phyloP scores from a whole-genome alignment of 768 basidiomycete genomes.

The Macrolepiota dolichaula region DNA sequence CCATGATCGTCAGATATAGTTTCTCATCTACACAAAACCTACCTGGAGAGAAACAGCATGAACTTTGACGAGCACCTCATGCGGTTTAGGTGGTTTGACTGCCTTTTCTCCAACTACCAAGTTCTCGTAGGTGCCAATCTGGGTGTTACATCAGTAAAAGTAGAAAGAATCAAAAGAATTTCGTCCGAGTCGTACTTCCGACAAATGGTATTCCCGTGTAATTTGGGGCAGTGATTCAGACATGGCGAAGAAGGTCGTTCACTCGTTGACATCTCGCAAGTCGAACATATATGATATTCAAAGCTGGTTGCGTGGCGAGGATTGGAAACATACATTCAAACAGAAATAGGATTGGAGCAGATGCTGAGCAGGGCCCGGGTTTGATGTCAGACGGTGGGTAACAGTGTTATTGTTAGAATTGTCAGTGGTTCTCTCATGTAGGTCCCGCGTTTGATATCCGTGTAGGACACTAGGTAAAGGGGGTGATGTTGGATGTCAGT shows the following conservation, averaged over 20 bases:
- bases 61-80: constrained; percentile 52
- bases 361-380: too few species aligned
- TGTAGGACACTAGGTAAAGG: too few species aligned
- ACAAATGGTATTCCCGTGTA: background rate
- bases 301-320: background rate
- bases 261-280: background rate
- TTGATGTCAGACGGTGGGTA: too few species aligned
- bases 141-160: background rate
- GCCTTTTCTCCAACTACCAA: constrained; percentile 23
- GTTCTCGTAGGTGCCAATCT: constrained; percentile 21
- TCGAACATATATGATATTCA: background rate
- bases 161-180: background rate
- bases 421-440: too few species aligned
- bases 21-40: background rate
- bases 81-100: constrained; percentile 31
- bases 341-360: too few species aligned
- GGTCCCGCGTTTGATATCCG: too few species aligned
- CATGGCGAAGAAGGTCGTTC: background rate
- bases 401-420: too few species aligned
- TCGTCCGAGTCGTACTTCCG: background rate
- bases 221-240: background rate
- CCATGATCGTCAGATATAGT: background rate
- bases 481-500: too few species aligned
- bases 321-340: too few species aligned
- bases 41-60: constrained; percentile 58